Percentiles rank a stretch among this genome's conserved stretches.
These are phyloP conservation scores for Leptographium lundbergii DNA, from an alignment of 2,329 filamentous ascomycete species.

Conservation along the genomic window DNA sequence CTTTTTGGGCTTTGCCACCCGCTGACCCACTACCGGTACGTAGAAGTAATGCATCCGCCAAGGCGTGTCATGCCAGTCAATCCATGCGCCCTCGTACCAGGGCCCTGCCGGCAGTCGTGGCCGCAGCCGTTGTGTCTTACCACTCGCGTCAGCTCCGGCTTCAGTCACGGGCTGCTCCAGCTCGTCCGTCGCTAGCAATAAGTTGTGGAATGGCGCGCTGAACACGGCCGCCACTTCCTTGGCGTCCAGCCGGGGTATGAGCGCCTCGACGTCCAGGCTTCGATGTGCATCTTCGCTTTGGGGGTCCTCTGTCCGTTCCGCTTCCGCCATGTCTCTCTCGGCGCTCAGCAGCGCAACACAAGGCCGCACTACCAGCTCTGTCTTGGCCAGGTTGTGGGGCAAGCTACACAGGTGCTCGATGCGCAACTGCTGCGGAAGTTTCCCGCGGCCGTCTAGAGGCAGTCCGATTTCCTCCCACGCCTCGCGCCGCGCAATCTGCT, in stretches of 20 bases:
- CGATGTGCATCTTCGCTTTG: slow-evolving; percentile 16
- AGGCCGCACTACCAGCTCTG: slow-evolving; percentile 60
- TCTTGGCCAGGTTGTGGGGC: slow-evolving; percentile 62
- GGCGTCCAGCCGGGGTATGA: slow-evolving; percentile 73
- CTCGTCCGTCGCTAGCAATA: slow-evolving; percentile 52
- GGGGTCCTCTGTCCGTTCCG: neutral
- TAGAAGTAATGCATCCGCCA: slow-evolving; percentile 90
- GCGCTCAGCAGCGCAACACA: slow-evolving; percentile 60
- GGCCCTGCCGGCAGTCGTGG: slow-evolving; percentile 34
- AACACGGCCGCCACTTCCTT: slow-evolving; percentile 92
- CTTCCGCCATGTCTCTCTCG: neutral
- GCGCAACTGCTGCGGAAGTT: slow-evolving; percentile 62
- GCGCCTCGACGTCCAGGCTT: slow-evolving; percentile 33
- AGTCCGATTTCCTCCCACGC: slow-evolving; percentile 90
- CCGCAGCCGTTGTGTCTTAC: neutral
- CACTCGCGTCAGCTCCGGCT: slow-evolving; percentile 8
- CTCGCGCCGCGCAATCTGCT: slow-evolving; percentile 78
- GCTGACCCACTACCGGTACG: slow-evolving; percentile 64
- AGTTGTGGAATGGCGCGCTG: slow-evolving; percentile 76
- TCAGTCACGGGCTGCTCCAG: slow-evolving; percentile 14
- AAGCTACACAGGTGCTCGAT: slow-evolving; percentile 83
- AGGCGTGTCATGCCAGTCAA: slow-evolving; percentile 60
- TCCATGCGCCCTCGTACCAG: slow-evolving; percentile 84
- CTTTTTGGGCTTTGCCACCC: slow-evolving; percentile 45
- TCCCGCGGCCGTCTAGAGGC: slow-evolving; percentile 48